Percentiles rank a stretch among this genome's conserved stretches.
Evolutionary conservation across 2,329 filamentous ascomycete species (phyloP).

Genomic region (Sporothrix curviconia): DNA sequence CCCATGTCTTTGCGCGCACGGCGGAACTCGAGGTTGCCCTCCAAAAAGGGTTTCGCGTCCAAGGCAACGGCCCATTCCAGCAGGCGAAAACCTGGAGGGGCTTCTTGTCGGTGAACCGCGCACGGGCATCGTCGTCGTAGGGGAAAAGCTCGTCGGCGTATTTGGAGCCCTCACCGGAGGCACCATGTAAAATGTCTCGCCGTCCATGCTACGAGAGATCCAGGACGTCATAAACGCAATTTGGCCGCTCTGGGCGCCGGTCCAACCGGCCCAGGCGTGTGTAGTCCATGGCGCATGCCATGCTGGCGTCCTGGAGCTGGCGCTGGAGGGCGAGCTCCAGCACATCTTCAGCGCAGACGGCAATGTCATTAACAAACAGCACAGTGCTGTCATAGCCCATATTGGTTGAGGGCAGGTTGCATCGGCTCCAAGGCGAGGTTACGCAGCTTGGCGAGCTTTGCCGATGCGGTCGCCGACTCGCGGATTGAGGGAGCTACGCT

Average conservation of each 20-base stretch:
- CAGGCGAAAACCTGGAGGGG: constrained; percentile 3
- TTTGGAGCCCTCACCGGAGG: background rate
- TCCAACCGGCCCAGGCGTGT: background rate
- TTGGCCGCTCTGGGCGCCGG: background rate
- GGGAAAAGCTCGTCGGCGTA: background rate
- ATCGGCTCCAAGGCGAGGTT: background rate
- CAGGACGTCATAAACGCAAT: constrained; percentile 1
- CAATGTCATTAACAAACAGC: background rate
- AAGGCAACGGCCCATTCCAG: background rate
- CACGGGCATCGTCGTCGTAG: background rate
- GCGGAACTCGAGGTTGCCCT: background rate
- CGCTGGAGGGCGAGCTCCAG: background rate
- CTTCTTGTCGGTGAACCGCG: background rate
- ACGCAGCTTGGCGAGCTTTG: constrained; percentile 8
- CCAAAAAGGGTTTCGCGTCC: background rate
- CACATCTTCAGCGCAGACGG: background rate
- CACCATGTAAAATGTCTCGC: background rate
- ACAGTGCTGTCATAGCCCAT: background rate
- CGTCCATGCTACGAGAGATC: background rate
- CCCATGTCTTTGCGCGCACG: background rate
- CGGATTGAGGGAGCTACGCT: background rate
- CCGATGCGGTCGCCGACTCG: constrained; percentile 1
- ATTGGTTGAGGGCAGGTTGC: background rate
- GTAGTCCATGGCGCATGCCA: constrained; percentile 7
- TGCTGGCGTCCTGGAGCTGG: background rate